phyloP scores from a whole-genome alignment of 768 basidiomycete species.

The Phaeotremella skinneri region DNA sequence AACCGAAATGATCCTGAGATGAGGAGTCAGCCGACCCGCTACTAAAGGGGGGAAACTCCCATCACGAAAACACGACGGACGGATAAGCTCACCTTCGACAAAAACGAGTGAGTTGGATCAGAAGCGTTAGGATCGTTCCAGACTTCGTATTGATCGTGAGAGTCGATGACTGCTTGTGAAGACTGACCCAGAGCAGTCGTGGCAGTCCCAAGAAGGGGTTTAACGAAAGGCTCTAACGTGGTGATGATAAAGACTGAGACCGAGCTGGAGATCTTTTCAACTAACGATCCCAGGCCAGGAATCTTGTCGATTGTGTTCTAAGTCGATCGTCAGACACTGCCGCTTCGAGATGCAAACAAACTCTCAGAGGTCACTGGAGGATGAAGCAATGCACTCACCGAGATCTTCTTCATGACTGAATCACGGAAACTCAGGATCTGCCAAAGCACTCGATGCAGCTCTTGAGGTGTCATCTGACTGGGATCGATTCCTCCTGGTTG shows the following conservation, averaged over 20 bases:
- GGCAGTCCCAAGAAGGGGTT: constrained; percentile 70
- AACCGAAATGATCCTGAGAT: constrained; percentile 65
- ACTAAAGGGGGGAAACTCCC: neutral
- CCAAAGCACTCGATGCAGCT: constrained; percentile 79
- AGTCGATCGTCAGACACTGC: neutral
- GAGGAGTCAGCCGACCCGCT: neutral
- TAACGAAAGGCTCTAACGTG: constrained; percentile 79
- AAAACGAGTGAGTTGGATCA: constrained; percentile 61
- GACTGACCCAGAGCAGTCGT: constrained; percentile 63
- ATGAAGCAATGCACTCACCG: constrained; percentile 23
- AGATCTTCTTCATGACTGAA: constrained; percentile 74
- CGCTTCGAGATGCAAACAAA: neutral
- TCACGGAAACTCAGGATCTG: constrained; percentile 82
- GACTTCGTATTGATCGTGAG: constrained; percentile 77
- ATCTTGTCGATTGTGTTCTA: constrained; percentile 64
- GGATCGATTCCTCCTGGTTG: constrained; percentile 69
- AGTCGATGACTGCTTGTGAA: constrained; percentile 74
- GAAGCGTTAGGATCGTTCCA: constrained; percentile 79
- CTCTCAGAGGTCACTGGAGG: neutral
- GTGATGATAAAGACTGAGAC: constrained; percentile 72
- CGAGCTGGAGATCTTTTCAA: constrained; percentile 75
- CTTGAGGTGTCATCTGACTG: constrained; percentile 81
- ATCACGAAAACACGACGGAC: neutral
- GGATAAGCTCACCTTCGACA: constrained; percentile 61
- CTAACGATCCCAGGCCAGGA: constrained; percentile 66